A percentile compares a stretch with the other conserved stretches of the same genome.
These are phyloP conservation scores for Saccharata proteae DNA, from an alignment of 2,329 filamentous ascomycete species.

Conservation along the genomic window DNA sequence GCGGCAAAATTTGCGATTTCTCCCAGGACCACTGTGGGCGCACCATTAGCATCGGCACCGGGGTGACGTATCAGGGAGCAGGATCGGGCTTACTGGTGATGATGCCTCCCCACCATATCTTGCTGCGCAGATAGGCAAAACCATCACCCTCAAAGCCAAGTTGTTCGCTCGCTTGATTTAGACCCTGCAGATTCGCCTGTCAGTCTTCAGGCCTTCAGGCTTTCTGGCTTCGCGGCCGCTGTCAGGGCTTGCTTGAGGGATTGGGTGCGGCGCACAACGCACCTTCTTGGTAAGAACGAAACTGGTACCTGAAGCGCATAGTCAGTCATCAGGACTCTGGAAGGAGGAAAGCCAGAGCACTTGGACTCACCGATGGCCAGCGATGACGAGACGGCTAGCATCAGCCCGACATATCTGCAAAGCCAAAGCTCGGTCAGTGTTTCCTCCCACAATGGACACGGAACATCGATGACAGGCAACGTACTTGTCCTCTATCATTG, in stretches of 20 bases:
- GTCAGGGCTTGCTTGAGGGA: slow-evolving; percentile 1
- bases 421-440: not conserved
- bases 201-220: too few species aligned
- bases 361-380: slow-evolving; percentile 23
- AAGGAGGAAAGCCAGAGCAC: not conserved
- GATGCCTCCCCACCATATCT: slow-evolving; percentile 97
- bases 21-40: slow-evolving; percentile 71
- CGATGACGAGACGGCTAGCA: slow-evolving; percentile 28
- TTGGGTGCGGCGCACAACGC: slow-evolving; percentile 18
- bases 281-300: slow-evolving; percentile 99
- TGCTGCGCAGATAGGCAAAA: slow-evolving; percentile 84
- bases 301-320: slow-evolving; percentile 56
- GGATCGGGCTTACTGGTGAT: slow-evolving; percentile 61
- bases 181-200: slow-evolving; percentile 44
- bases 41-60: slow-evolving; percentile 13
- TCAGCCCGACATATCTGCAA: slow-evolving; percentile 28
- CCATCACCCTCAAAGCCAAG: slow-evolving; percentile 97
- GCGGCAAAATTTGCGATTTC: slow-evolving; percentile 96
- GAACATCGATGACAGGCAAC: slow-evolving; percentile 11
- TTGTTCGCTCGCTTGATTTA: slow-evolving; percentile 78
- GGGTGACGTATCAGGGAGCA: not conserved
- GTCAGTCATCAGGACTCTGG: slow-evolving; percentile 10
- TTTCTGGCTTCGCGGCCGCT: too few species aligned
- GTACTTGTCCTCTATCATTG: slow-evolving; percentile 30
- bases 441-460: not conserved